These are phyloP conservation scores for Lipomyces sp. DNA, from an alignment of 805 yeast genomes.

Conservation along the genomic window DNA sequence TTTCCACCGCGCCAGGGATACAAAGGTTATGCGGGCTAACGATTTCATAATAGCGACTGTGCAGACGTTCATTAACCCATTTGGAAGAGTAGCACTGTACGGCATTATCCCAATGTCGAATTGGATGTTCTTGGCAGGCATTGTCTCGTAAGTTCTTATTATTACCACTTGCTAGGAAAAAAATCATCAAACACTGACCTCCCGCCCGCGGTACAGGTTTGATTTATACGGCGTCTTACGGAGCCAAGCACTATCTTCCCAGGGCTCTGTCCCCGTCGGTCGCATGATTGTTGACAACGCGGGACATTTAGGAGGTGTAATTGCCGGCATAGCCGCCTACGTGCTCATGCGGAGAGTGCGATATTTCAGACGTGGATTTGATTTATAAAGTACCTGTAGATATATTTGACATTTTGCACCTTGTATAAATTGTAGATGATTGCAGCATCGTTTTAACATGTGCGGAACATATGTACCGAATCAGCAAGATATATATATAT, in stretches of 20 bases:
- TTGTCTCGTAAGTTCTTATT: slow-evolving; percentile 18
- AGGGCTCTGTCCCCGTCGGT: slow-evolving; percentile 6
- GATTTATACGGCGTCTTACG: slow-evolving; percentile 10
- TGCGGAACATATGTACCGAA: neutral
- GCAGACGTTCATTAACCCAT: slow-evolving; percentile 24
- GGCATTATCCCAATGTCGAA: slow-evolving; percentile 30
- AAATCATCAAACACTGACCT: neutral
- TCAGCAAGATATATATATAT: neutral
- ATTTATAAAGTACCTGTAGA: neutral
- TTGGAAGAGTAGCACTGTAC: slow-evolving; percentile 11
- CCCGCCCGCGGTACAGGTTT: neutral
- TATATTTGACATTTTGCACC: neutral
- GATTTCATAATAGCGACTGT: slow-evolving; percentile 6
- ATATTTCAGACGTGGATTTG: neutral
- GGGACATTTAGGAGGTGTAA: slow-evolving; percentile 25
- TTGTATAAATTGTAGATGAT: neutral
- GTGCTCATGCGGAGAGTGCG: slow-evolving; percentile 21
- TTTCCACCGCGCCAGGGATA: too few relatives aligned
- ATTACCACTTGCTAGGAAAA: too few relatives aligned
- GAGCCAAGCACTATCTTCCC: slow-evolving; percentile 10
- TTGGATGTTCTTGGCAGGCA: slow-evolving; percentile 26
- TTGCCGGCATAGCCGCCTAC: slow-evolving; percentile 11
- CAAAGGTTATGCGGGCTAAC: neutral
- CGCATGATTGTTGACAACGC: neutral
- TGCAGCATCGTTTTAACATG: neutral